These are phyloP conservation scores for Helotiales sp. DNA, from an alignment of 2,329 filamentous ascomycete genomes.

Conservation along the genomic window DNA sequence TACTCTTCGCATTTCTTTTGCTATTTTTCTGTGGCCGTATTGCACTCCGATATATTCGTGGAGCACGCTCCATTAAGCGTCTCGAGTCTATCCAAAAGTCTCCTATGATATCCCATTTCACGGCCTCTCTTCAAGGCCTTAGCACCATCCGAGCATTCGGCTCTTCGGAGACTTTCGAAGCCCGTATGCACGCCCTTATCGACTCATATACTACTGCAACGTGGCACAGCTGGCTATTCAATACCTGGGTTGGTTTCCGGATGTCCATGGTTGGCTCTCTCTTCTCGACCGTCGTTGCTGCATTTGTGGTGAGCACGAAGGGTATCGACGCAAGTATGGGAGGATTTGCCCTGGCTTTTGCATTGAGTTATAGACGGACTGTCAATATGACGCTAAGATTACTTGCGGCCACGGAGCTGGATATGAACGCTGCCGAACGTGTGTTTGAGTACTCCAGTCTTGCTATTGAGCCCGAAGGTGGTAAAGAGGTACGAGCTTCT, in stretches of 20 bases:
- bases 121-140: slow-evolving; percentile 68
- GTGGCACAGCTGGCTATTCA: slow-evolving; percentile 58
- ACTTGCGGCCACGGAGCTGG: slow-evolving; percentile 68
- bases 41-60: slow-evolving; percentile 55
- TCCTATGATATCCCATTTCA: slow-evolving; percentile 71
- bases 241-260: slow-evolving; percentile 69
- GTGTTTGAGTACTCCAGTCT: slow-evolving; percentile 72
- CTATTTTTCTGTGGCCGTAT: slow-evolving; percentile 38
- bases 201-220: slow-evolving; percentile 64
- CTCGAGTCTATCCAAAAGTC: slow-evolving; percentile 74
- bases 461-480: slow-evolving; percentile 65
- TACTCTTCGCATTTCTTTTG: slow-evolving; percentile 60
- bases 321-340: slow-evolving; percentile 67
- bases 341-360: slow-evolving; percentile 73
- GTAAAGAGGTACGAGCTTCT: slow-evolving; percentile 58
- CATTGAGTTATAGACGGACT: slow-evolving; percentile 64
- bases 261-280: slow-evolving; percentile 67
- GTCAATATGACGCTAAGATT: slow-evolving; percentile 64
- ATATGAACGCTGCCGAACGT: slow-evolving; percentile 76
- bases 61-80: slow-evolving; percentile 70
- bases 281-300: slow-evolving; percentile 65
- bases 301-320: slow-evolving; percentile 59
- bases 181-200: slow-evolving; percentile 67
- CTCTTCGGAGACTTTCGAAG: slow-evolving; percentile 63
- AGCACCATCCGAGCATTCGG: slow-evolving; percentile 75